phyloP scores from a whole-genome alignment of 2,329 filamentous ascomycete genomes.

The Colletotrichum somersetense region DNA sequence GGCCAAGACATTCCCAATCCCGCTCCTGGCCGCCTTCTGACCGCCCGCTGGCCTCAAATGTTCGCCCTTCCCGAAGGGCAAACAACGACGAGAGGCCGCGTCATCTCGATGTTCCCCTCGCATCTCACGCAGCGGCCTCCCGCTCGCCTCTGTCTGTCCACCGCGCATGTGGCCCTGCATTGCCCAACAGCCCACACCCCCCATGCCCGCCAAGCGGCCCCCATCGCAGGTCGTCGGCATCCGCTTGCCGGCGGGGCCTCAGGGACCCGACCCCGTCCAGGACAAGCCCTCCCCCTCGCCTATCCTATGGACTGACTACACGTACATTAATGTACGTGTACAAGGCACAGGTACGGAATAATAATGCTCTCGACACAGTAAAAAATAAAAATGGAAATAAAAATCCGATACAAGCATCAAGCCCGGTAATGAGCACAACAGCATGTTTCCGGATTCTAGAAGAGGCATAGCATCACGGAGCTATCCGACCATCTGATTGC shows the following conservation, averaged over 20 bases:
- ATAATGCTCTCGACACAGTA: no score
- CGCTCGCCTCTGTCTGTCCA: slow-evolving; percentile 8
- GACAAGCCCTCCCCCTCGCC: not conserved
- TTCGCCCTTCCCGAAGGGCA: not conserved
- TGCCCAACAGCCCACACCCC: not conserved
- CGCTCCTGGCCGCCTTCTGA: not conserved
- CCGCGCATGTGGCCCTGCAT: slow-evolving; percentile 29
- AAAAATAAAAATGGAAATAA: no score
- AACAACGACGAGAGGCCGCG: slow-evolving; percentile 17
- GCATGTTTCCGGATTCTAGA: no score
- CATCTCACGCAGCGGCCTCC: not conserved
- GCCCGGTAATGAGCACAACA: no score
- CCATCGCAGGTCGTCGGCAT: slow-evolving; percentile 37
- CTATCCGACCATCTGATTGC: no score
- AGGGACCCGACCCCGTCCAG: slow-evolving; percentile 7
- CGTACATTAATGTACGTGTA: no score
- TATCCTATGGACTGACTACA: not conserved
- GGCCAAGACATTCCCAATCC: slow-evolving; percentile 11
- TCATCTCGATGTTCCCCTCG: slow-evolving; percentile 20
- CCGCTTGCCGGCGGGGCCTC: slow-evolving; percentile 35
- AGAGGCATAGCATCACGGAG: no score
- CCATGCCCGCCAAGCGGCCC: slow-evolving; percentile 35
- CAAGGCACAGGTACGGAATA: no score
- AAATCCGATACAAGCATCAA: no score
- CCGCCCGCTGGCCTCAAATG: not conserved